phyloP scores from a whole-genome alignment of 2,329 filamentous ascomycete species.

The Stagonosporopsis cucurbitacearum region DNA sequence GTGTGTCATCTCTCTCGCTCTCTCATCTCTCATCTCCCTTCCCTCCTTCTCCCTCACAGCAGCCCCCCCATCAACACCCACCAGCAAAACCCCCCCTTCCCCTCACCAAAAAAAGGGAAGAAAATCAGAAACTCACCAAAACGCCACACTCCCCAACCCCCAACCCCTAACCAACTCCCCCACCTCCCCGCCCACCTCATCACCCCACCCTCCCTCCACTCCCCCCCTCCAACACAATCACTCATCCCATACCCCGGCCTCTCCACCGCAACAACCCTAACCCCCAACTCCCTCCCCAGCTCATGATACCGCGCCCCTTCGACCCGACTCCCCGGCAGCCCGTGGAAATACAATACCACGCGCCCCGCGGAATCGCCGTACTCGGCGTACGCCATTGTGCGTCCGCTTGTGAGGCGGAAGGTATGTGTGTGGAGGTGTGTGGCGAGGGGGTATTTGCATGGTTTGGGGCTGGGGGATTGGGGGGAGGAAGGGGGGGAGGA shows the following conservation, averaged over 20 bases:
- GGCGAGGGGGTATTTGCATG: conserved; percentile 24
- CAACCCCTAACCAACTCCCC: conserved; percentile 30
- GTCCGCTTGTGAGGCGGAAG: conserved; percentile 43
- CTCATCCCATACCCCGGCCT: conserved; percentile 41
- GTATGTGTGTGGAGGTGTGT: conserved; percentile 39
- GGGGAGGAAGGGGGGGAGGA: not conserved
- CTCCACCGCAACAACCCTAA: conserved; percentile 36
- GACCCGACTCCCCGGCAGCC: conserved; percentile 39
- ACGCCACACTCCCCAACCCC: conserved; percentile 31
- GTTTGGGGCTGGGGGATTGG: not conserved
- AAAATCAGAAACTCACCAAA: conserved; percentile 24
- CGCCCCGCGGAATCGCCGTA: conserved; percentile 38
- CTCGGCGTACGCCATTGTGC: conserved; percentile 46
- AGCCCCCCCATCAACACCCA: too few species aligned
- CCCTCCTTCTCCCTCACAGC: too few species aligned
- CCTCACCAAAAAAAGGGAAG: too few species aligned
- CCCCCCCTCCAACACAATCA: conserved; percentile 18
- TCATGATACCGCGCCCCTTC: conserved; percentile 36
- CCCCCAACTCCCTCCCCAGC: conserved; percentile 26
- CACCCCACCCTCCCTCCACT: conserved; percentile 28
- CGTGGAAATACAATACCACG: conserved; percentile 40
- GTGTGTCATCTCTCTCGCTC: not conserved
- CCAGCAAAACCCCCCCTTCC: too few species aligned
- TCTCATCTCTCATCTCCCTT: not conserved
- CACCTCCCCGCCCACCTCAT: conserved; percentile 35